Base-by-base conservation (phyloP, 2,329 filamentous ascomycete species). In the Graphilbum sp. region DNA sequence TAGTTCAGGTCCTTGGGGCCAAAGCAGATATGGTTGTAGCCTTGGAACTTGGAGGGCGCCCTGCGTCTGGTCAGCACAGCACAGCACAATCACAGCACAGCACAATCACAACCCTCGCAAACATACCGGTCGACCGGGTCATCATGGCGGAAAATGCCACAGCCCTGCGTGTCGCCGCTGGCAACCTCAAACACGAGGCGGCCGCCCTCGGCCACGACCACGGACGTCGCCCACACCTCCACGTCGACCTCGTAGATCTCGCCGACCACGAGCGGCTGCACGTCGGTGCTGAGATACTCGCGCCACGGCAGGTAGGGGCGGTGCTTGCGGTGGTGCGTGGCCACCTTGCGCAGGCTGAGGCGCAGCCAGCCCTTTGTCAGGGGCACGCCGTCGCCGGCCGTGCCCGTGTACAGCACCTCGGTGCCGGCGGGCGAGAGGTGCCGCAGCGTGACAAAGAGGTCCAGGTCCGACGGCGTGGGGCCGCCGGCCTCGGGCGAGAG, bases 301-400 rank as follows among this genome's bases (percentile, higher is more conserved):
- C 74, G 60, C 47, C 67, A 62, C 2, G 73, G 73, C 12, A 77
- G 55, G 48, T 64, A 75, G 0, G 58, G 46, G 5, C 64, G 56
- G 47, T 77, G 63, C 43, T 63, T 65, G 0, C 62, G 61, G 46
- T 75, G 58, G 6, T 63, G 47, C 1, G 55, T 47, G 41, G 72
- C 61, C 3, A 67, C 62, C 48, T 70, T 72, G 17, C 74, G 66
- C 16, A 75, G 54, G 25, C 62, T 68, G 11, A 67, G 63, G 1
- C 73, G 64, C 10, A 79, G 63, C 73, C 73, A 79, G 18, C 74
- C 75, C 52, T 79, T 79, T 37, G 65, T 62, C 0, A 79, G 57
- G 0, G 75, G 75, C 0, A 79, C 63, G 0, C 69, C 66, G 42
- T 79, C 75, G 12, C 75, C 74, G 0, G 71, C 69, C 2, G 75